These are phyloP conservation scores for Mucor circinelloides DNA, from an alignment of 371 early-diverging fungal species.

Conservation along the genomic window DNA sequence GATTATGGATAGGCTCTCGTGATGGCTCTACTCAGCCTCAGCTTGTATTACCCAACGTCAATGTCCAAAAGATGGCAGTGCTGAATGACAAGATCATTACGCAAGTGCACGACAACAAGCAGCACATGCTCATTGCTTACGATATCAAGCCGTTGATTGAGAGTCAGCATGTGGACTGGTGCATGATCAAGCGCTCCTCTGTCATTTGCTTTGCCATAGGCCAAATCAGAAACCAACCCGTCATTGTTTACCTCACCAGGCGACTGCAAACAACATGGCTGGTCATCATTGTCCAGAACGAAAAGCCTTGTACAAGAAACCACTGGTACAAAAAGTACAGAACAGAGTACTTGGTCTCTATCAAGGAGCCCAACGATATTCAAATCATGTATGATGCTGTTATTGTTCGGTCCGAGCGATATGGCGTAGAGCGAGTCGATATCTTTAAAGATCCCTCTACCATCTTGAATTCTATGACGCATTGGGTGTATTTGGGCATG, in stretches of 20 bases:
- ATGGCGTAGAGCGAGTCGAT: constrained; percentile 23
- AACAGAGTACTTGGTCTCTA: constrained; percentile 10
- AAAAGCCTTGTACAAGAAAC: background rate
- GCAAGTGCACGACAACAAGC: constrained; percentile 4
- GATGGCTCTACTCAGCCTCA: constrained; percentile 14
- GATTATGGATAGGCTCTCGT: constrained; percentile 30
- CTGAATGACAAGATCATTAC: constrained; percentile 22
- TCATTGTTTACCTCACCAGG: constrained; percentile 17
- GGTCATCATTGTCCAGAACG: constrained; percentile 6
- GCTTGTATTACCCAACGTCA: constrained; percentile 20
- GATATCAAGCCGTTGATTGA: background rate
- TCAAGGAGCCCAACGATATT: constrained; percentile 17
- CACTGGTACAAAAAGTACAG: constrained; percentile 22
- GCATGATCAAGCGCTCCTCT: constrained; percentile 13
- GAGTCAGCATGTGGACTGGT: background rate
- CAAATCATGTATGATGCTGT: constrained; percentile 10
- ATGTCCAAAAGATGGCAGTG: constrained; percentile 27
- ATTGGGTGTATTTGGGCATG: background rate
- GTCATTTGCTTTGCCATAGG: constrained; percentile 20
- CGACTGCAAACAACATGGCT: constrained; percentile 13
- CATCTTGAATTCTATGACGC: background rate
- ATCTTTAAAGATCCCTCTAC: background rate
- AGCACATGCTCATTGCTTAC: constrained; percentile 19
- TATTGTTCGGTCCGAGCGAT: constrained; percentile 12
- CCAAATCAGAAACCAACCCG: constrained; percentile 8